Evolutionary conservation across 306 rosid species (phyloP).

Genomic region (Ammopiptanthus mongolicus): DNA sequence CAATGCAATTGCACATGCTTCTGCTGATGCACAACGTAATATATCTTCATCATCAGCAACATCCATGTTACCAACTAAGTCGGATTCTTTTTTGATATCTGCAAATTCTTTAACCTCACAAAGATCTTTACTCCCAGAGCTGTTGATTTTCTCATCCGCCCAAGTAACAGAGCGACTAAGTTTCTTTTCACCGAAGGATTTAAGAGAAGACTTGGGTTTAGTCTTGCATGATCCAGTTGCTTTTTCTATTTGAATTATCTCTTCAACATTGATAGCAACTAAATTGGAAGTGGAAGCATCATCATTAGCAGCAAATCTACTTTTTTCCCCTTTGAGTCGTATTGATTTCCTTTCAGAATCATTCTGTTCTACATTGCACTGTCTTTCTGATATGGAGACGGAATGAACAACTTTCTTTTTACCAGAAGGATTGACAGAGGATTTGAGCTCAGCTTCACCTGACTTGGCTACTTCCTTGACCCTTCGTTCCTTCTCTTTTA

Average conservation of each 20-base stretch:
- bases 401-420: conserved; percentile 25
- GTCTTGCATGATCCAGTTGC: conserved; percentile 27
- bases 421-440: conserved; percentile 39
- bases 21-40: conserved; percentile 56
- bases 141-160: conserved; percentile 60
- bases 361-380: conserved; percentile 24
- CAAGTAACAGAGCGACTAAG: conserved; percentile 71
- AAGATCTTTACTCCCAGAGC: conserved; percentile 38
- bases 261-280: conserved; percentile 30
- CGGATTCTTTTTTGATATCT: conserved; percentile 19
- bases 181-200: conserved; percentile 51
- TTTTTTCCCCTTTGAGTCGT: conserved; percentile 25
- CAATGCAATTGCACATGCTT: conserved; percentile 82
- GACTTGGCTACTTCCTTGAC: conserved; percentile 30
- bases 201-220: conserved; percentile 60
- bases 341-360: conserved; percentile 30
- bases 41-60: conserved; percentile 33
- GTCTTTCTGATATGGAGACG: conserved; percentile 31
- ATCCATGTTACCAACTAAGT: conserved; percentile 3
- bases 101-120: conserved; percentile 48
- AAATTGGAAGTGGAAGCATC: conserved; percentile 25
- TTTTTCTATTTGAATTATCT: conserved; percentile 27
- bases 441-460: conserved; percentile 24
- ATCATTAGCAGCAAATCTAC: conserved; percentile 21
- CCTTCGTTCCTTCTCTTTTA: conserved; percentile 17